Conservation (phyloP, 352 stramenopile species). For the Phytophthora parvispora region DNA sequence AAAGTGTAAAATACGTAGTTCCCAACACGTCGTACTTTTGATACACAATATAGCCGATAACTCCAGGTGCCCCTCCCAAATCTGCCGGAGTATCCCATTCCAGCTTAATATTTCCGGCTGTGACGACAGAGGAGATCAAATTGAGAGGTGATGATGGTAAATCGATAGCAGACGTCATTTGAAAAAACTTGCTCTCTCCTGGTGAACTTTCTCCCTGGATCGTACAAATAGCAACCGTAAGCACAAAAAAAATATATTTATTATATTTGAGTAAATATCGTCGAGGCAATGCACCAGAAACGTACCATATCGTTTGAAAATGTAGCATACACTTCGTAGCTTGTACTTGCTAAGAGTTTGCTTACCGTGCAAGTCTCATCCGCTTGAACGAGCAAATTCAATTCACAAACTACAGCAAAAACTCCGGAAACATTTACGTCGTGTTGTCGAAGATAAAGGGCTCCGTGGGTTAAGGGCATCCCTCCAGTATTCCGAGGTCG, state of each 20-base stretch:
- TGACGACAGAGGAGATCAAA: conserved; percentile 42
- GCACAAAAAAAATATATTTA: background rate
- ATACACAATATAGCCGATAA: conserved; percentile 67
- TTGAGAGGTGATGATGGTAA: conserved; percentile 56
- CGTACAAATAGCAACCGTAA: background rate
- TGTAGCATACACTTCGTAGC: conserved; percentile 60
- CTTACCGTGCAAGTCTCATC: conserved; percentile 42
- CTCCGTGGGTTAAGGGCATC: conserved; percentile 34
- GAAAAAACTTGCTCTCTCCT: conserved; percentile 23
- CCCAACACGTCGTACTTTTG: conserved; percentile 33
- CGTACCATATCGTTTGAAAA: conserved; percentile 52
- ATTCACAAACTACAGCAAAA: conserved; percentile 31
- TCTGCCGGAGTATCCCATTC: conserved; percentile 61
- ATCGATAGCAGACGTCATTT: conserved; percentile 35
- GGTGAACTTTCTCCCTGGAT: conserved; percentile 44
- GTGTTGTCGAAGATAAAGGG: conserved; percentile 43
- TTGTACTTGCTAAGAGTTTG: conserved; percentile 42
- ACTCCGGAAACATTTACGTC: background rate
- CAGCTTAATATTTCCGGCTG: conserved; percentile 64
- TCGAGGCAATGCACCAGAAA: background rate
- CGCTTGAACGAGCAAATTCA: background rate
- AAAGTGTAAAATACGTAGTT: conserved; percentile 50
- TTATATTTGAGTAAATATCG: background rate
- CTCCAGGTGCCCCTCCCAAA: conserved; percentile 48
- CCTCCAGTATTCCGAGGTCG: conserved; percentile 46